Evolutionary conservation across 352 stramenopile species (phyloP).

Genomic region (Phytophthora litchii): DNA sequence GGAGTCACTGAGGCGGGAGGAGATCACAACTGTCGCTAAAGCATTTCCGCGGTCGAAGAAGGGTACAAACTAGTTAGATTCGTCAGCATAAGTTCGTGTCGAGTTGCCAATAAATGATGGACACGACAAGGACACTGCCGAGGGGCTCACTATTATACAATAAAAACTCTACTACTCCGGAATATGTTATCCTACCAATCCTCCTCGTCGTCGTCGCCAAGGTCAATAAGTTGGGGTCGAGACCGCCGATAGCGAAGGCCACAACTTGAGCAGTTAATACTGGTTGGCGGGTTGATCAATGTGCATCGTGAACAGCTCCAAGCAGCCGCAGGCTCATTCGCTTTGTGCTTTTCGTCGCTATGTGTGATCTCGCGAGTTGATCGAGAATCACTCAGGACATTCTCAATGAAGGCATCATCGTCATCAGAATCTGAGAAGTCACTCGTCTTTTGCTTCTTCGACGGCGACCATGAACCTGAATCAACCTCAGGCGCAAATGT

Average conservation of each 20-base stretch:
- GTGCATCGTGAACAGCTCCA: conserved; percentile 86
- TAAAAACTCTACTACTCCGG: conserved; percentile 14
- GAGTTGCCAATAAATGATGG: not conserved
- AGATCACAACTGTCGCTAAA: conserved; percentile 32
- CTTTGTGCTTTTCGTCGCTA: conserved; percentile 55
- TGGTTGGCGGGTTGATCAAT: conserved; percentile 66
- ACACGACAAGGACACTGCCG: too few species aligned
- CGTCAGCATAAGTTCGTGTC: not conserved
- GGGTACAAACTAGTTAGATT: not conserved
- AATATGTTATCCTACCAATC: conserved; percentile 19
- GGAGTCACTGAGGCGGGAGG: conserved; percentile 36
- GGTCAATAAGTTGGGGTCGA: conserved; percentile 60
- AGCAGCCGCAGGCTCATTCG: conserved; percentile 27
- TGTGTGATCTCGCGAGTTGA: conserved; percentile 5
- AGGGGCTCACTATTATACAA: not conserved
- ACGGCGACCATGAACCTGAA: conserved; percentile 15
- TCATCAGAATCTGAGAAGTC: conserved; percentile 30
- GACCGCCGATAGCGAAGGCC: conserved; percentile 71
- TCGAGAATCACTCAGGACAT: conserved; percentile 20
- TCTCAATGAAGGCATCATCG: conserved; percentile 37
- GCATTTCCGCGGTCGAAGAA: conserved; percentile 30
- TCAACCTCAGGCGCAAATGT: conserved; percentile 32
- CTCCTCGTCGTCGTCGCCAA: conserved; percentile 54
- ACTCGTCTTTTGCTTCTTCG: conserved; percentile 28
- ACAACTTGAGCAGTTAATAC: conserved; percentile 68